Evolutionary conservation across 2,329 filamentous ascomycete genomes (phyloP).

Genomic region (Bretziella fagacearum): DNA sequence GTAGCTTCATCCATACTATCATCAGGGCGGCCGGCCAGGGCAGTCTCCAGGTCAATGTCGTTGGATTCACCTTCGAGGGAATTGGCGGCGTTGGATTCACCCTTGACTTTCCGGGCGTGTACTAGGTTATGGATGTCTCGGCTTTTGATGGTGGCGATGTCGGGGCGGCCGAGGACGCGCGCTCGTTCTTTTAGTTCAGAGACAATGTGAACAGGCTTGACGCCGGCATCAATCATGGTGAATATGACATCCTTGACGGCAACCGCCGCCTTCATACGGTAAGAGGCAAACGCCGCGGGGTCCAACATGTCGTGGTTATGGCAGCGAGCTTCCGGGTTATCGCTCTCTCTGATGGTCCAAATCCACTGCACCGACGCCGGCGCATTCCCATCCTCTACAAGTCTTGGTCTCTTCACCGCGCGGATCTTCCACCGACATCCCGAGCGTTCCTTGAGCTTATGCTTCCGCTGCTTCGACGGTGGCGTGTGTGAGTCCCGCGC

Average conservation of each 20-base stretch:
- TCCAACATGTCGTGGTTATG: slow-evolving; percentile 14
- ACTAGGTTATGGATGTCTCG: slow-evolving; percentile 14
- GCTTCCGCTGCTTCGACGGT: slow-evolving; percentile 12
- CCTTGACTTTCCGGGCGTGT: slow-evolving; percentile 10
- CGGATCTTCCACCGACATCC: slow-evolving; percentile 14
- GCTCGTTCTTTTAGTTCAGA: slow-evolving; percentile 11
- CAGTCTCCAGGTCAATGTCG: slow-evolving; percentile 5
- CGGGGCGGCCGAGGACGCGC: slow-evolving; percentile 4
- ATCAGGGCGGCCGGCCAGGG: background rate
- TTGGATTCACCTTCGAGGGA: background rate
- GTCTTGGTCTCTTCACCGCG: slow-evolving; percentile 12
- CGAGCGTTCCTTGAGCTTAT: slow-evolving; percentile 13
- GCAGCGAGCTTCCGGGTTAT: slow-evolving; percentile 12
- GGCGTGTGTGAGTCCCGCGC: slow-evolving; percentile 2
- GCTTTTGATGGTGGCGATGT: slow-evolving; percentile 12
- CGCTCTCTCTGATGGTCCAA: slow-evolving; percentile 14
- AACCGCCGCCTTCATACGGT: slow-evolving; percentile 14
- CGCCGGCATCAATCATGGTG: slow-evolving; percentile 14
- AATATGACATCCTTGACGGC: slow-evolving; percentile 13
- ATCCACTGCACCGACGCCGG: slow-evolving; percentile 16
- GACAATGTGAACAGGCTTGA: slow-evolving; percentile 14
- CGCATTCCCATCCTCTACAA: slow-evolving; percentile 16
- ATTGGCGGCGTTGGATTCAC: background rate
- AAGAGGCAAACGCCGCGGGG: slow-evolving; percentile 12
- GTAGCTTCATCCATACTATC: background rate